A percentile compares a stretch with the other conserved stretches of the same genome.
phyloP scores from a whole-genome alignment of 192 early-diverging fungal species.

The Coemansia sp. region DNA sequence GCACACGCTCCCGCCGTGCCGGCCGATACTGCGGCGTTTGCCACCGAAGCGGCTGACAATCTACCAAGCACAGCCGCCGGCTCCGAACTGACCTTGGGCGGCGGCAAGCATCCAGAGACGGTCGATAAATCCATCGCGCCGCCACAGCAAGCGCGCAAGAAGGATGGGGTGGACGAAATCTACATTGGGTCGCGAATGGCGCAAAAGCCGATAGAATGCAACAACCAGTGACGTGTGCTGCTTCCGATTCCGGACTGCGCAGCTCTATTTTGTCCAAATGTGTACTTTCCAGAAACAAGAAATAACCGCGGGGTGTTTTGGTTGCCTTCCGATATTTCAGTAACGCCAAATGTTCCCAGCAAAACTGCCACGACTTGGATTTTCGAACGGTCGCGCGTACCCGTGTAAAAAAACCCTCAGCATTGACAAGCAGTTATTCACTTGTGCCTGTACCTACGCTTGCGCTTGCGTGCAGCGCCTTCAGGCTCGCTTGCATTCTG shows the following conservation, averaged over 20 bases:
- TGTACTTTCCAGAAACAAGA: neutral
- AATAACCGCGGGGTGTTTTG: neutral
- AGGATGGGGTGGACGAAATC: conserved; percentile 23
- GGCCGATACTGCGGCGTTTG: no score
- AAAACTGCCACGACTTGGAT: no score
- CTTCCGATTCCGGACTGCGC: no score
- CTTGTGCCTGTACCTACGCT: no score
- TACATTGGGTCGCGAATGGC: conserved; percentile 21
- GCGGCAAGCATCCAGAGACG: neutral
- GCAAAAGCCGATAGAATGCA: conserved; percentile 40
- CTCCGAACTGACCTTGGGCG: neutral
- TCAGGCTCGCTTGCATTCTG: no score
- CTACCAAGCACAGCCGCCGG: neutral
- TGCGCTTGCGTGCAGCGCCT: no score
- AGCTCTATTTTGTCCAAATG: neutral
- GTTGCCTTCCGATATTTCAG: no score
- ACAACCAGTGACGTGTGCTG: conserved; percentile 25
- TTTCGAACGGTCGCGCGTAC: no score
- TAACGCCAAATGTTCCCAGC: no score
- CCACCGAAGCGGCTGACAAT: neutral
- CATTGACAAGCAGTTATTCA: no score
- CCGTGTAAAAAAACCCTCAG: no score
- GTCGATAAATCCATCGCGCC: neutral
- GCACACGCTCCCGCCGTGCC: conserved; percentile 17
- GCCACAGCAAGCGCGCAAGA: neutral